Base-by-base conservation (phyloP, 805 yeast species). In the Scheffersomyces coipomensis region DNA sequence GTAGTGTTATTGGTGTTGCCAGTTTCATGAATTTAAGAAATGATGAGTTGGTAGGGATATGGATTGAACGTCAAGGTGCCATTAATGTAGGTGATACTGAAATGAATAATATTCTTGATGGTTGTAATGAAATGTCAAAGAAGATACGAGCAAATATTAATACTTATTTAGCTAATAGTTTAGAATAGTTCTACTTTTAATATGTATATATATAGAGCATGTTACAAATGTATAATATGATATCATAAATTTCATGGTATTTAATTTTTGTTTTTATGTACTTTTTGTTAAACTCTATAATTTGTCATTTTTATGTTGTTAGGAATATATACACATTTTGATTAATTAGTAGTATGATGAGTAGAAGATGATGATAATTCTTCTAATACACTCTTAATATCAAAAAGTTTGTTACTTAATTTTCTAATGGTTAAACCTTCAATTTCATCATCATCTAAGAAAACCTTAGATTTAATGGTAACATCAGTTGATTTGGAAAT, bases 11-110 rank as follows among this genome's bases (percentile, higher is more conserved):
- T 33, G 62, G 66, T 10, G 64, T 79, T 36, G 67, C 76, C 15
- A 69, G 82, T 42, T 79, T 74, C 44, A 71, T 76, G 57, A 75
- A 76, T 44, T 73, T 78, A 53, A 76, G 76, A 46, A 66, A 70
- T 39, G 71, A 73, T 45, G 82, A 78, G 47, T 69, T 85, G 19
- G 77, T 81, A 16, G 85, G 88, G 3, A 54, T 83, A 31, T 75
- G 85, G 80, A 53, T 62, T 31, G 67, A 64, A 54, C n/a, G n/a
- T n/a, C n/a, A n/a, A n/a, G 65, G 75, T 36, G 48, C 53, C 15
- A 47, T 45, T 11, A 47, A 48, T 6, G 38, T 66, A 19, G 52
- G 50, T 24, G 66, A 58, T 19, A 46, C 43, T 8, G 35, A 30
- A 29, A 45, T 60, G 37, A 45, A 46, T 19, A 40, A 39, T 11